Conservation (phyloP, 192 early-diverging fungal species). For the Coemansia pectinata region DNA sequence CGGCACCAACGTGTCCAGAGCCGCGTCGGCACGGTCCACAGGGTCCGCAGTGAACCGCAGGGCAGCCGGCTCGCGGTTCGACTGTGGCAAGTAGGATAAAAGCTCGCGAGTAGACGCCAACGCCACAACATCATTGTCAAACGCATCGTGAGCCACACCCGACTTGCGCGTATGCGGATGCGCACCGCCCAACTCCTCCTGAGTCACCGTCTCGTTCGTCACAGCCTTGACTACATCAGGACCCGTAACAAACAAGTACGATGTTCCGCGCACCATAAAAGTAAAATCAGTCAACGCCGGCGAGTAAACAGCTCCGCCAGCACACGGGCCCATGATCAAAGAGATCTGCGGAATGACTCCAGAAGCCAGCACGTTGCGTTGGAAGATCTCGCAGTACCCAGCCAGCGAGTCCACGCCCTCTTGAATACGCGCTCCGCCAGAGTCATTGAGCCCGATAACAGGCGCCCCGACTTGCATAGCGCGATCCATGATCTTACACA, state of each 20-base stretch:
- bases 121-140: constrained; percentile 94
- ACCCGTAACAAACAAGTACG: constrained; percentile 96
- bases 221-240: constrained; percentile 96
- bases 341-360: constrained; percentile 96
- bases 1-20: constrained; percentile 88
- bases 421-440: constrained; percentile 96
- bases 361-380: constrained; percentile 87
- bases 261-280: constrained; percentile 95
- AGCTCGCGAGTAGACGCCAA: constrained; percentile 78
- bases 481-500: constrained; percentile 93
- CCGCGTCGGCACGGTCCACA: constrained; percentile 66
- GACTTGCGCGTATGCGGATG: constrained; percentile 85
- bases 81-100: constrained; percentile 83
- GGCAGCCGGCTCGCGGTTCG: constrained; percentile 72
- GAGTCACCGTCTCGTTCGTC: constrained; percentile 91
- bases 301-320: constrained; percentile 96
- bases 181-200: constrained; percentile 94
- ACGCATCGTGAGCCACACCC: constrained; percentile 90
- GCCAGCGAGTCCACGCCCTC: constrained; percentile 96
- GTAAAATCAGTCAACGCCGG: constrained; percentile 97
- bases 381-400: constrained; percentile 97
- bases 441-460: constrained; percentile 94
- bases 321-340: constrained; percentile 97
- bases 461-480: constrained; percentile 92
- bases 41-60: constrained; percentile 67